phyloP scores from a whole-genome alignment of 148 eudicot genomes.

The Pouteria glomerata region DNA sequence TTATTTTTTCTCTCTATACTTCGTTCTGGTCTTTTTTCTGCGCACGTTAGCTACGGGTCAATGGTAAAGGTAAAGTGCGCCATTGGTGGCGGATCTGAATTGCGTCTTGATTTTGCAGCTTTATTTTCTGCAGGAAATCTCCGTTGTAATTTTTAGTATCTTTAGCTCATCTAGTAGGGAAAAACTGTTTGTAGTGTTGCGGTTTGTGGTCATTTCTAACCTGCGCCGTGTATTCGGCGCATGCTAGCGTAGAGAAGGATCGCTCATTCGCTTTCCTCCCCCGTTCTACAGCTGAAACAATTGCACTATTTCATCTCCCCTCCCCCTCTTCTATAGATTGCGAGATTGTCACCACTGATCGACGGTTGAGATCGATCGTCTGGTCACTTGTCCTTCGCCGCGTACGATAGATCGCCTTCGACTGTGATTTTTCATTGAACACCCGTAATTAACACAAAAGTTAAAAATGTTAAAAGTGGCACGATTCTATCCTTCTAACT shows the following conservation, averaged over 20 bases:
- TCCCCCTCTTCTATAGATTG: neutral
- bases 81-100: neutral
- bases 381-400: slow-evolving; percentile 1
- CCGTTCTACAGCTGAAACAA: neutral
- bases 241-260: neutral
- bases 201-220: neutral
- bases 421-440: slow-evolving; percentile 13
- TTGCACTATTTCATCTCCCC: no score
- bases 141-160: no score
- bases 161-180: no score
- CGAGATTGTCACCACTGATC: neutral
- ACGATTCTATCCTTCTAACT: neutral
- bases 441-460: slow-evolving; percentile 13
- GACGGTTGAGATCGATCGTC: slow-evolving; percentile 2
- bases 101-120: neutral
- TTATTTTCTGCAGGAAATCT: no score
- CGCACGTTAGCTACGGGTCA: neutral
- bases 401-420: neutral
- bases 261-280: no score
- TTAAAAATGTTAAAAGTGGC: neutral
- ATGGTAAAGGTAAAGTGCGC: neutral
- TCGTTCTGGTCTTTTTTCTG: neutral
- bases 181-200: no score
- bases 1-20: neutral
- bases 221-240: neutral